A percentile compares a stretch with the other conserved stretches of the same genome.
Conservation (phyloP, 257 asterid genomes). For the Scutellaria barbata region DNA sequence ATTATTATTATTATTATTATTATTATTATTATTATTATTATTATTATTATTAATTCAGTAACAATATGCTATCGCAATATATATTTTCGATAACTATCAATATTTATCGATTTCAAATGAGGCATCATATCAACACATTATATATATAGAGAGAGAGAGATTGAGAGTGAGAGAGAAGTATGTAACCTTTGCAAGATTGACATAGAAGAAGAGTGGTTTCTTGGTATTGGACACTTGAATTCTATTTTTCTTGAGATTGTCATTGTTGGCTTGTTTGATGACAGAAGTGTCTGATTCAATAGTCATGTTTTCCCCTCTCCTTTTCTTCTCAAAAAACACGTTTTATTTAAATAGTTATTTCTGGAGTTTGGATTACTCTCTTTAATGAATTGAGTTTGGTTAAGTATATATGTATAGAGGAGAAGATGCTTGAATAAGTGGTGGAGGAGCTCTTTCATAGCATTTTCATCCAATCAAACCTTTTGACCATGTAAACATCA, state of each 20-base stretch:
- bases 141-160: neutral
- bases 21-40: no score
- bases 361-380: neutral
- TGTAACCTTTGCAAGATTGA: conserved; percentile 49
- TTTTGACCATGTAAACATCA: conserved; percentile 23
- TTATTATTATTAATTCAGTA: no score
- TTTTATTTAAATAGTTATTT: neutral
- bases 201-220: conserved; percentile 53
- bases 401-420: conserved; percentile 35
- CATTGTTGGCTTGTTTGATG: conserved; percentile 37
- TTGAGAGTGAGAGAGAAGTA: neutral
- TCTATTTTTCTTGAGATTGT: conserved; percentile 43
- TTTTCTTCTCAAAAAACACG: neutral
- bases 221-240: conserved; percentile 54
- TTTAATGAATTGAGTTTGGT: conserved; percentile 5
- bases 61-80: no score
- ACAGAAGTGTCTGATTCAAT: conserved; percentile 33
- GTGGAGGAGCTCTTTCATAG: conserved; percentile 38
- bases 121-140: neutral
- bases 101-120: neutral
- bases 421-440: conserved; percentile 26
- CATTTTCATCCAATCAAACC: conserved; percentile 38
- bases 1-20: no score
- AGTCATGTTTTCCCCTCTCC: conserved; percentile 30
- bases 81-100: no score